A percentile compares a stretch with the other conserved stretches of the same genome.
phyloP scores from a whole-genome alignment of 306 rosid genomes.

The Crataegus laevigata region DNA sequence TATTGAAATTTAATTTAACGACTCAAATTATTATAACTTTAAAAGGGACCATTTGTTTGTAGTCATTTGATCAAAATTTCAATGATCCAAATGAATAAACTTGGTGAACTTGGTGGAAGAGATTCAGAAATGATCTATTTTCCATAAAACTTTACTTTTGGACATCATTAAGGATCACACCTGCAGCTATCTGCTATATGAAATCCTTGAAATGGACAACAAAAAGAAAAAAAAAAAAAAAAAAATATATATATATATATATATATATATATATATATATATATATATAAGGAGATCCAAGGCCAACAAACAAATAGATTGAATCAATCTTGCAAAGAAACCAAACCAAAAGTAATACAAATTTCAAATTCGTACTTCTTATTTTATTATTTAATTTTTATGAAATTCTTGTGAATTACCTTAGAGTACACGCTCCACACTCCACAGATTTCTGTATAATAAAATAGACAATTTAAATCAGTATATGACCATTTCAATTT shows the following conservation, averaged over 20 bases:
- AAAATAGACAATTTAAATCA: neutral
- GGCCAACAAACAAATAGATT: neutral
- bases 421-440: neutral
- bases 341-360: neutral
- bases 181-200: neutral
- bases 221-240: neutral
- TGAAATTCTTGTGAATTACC: neutral
- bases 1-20: too few species aligned
- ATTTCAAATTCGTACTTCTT: neutral
- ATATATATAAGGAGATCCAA: neutral
- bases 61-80: too few species aligned
- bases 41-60: fast-evolving
- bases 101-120: too few species aligned
- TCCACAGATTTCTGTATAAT: neutral
- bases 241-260: too few species aligned
- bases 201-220: neutral
- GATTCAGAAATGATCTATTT: fast-evolving
- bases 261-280: too few species aligned
- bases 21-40: too few species aligned
- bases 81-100: fast-evolving
- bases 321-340: neutral
- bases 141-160: neutral
- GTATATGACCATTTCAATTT: neutral
- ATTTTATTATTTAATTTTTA: neutral
- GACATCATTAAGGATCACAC: too few species aligned